Conservation (phyloP, 106 monocot genomes). For the Narthecium ossifragum region DNA sequence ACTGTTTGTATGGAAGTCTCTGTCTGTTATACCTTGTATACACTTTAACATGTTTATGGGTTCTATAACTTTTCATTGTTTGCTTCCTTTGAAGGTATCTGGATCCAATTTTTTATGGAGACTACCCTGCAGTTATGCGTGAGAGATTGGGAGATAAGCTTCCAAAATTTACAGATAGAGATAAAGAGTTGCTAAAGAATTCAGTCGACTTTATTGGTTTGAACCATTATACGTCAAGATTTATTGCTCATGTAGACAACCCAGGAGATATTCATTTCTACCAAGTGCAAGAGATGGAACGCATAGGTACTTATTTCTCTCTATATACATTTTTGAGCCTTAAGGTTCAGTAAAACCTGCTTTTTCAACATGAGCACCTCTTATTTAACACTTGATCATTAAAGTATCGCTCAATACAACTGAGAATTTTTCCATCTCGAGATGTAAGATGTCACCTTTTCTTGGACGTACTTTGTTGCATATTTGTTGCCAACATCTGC, state of each 20-base stretch:
- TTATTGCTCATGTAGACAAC: conserved; percentile 45
- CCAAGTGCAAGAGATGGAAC: conserved; percentile 54
- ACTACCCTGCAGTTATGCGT: conserved; percentile 81
- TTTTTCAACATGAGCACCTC: no score
- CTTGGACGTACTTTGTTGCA: no score
- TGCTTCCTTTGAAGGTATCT: conserved; percentile 52
- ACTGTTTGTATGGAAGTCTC: no score
- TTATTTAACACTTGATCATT: no score
- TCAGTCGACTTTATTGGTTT: conserved; percentile 85
- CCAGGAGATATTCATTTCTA: conserved; percentile 31
- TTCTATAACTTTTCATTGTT: not conserved
- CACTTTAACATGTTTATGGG: not conserved
- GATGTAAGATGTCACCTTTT: no score
- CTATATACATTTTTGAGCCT: no score
- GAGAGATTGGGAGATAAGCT: conserved; percentile 62
- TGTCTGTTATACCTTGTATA: not conserved
- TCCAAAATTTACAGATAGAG: conserved; percentile 63
- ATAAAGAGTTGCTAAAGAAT: conserved; percentile 52
- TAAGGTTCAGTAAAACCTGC: no score
- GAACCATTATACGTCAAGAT: conserved; percentile 88
- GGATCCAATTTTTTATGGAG: conserved; percentile 90
- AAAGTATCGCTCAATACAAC: no score
- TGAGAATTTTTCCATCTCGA: no score
- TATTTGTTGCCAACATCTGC: no score
- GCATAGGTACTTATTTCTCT: conserved; percentile 60